A percentile compares a stretch with the other conserved stretches of the same genome.
phyloP scores from a whole-genome alignment of 805 yeast species.

The Metschnikowia corniflorae region DNA sequence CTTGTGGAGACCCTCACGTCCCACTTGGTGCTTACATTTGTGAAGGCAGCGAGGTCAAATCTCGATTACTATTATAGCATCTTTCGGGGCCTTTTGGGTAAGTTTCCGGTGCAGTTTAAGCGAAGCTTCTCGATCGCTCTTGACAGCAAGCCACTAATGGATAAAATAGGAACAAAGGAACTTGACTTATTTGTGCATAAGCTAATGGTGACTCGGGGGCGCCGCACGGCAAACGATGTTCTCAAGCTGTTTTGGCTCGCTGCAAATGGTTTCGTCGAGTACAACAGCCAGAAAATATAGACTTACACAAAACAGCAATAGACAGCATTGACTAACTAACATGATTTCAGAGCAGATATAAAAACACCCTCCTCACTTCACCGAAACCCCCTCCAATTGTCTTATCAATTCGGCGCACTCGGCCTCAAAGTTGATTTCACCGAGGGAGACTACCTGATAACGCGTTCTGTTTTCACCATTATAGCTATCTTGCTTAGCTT shows the following conservation, averaged over 20 bases:
- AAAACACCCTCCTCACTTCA: too few relatives aligned
- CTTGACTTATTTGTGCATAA: constrained; percentile 46
- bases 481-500: constrained; percentile 81
- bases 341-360: too few relatives aligned
- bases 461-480: constrained; percentile 76
- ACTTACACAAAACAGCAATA: too few relatives aligned
- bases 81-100: constrained; percentile 44
- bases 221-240: constrained; percentile 54
- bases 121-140: constrained; percentile 10
- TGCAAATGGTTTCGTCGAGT: constrained; percentile 52
- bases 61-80: constrained; percentile 55
- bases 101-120: constrained; percentile 47
- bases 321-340: too few relatives aligned
- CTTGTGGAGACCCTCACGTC: constrained; percentile 26
- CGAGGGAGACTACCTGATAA: constrained; percentile 58
- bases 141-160: neutral
- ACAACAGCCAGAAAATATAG: constrained; percentile 11
- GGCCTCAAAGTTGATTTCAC: constrained; percentile 49
- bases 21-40: constrained; percentile 31
- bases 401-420: constrained; percentile 60
- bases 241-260: constrained; percentile 64
- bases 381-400: constrained; percentile 25
- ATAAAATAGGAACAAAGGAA: constrained; percentile 30
- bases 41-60: constrained; percentile 53
- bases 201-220: constrained; percentile 61